Percentiles rank a stretch among this genome's conserved stretches.
Conservation (phyloP, 2,329 filamentous ascomycete genomes). For the Lachnellula willkommii region DNA sequence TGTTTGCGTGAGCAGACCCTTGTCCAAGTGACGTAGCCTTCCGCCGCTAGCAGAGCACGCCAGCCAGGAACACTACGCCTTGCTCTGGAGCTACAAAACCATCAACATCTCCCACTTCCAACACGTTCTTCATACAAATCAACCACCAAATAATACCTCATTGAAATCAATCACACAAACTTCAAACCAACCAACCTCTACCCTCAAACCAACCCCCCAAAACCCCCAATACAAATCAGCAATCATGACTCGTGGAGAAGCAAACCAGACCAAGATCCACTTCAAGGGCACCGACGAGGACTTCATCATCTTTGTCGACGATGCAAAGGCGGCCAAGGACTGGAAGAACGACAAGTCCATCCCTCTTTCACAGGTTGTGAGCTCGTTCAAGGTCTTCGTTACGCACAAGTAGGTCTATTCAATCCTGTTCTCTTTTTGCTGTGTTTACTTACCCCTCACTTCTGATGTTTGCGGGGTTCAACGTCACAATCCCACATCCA, state of each 20-base stretch:
- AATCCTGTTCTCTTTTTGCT: neutral
- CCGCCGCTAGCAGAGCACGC: slow-evolving; percentile 21
- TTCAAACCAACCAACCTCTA: slow-evolving; percentile 3
- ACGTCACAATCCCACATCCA: neutral
- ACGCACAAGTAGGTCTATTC: slow-evolving; percentile 71
- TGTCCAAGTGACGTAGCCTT: slow-evolving; percentile 20
- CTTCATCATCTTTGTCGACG: slow-evolving; percentile 63
- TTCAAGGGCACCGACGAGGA: slow-evolving; percentile 64
- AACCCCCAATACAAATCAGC: slow-evolving; percentile 3
- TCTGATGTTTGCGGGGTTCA: neutral
- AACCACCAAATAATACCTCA: slow-evolving; percentile 5
- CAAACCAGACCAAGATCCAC: slow-evolving; percentile 57
- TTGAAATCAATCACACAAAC: neutral
- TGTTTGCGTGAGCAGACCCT: slow-evolving; percentile 20
- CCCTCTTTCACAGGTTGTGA: slow-evolving; percentile 79
- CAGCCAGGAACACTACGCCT: slow-evolving; percentile 4
- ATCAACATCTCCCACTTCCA: slow-evolving; percentile 12
- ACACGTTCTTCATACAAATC: slow-evolving; percentile 6
- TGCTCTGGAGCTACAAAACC: slow-evolving; percentile 29
- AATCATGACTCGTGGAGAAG: slow-evolving; percentile 53
- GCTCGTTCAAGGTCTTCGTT: slow-evolving; percentile 81
- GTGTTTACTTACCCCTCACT: slow-evolving; percentile 7
- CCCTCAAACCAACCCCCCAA: slow-evolving; percentile 2
- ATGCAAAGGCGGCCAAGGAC: slow-evolving; percentile 60
- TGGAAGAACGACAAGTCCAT: slow-evolving; percentile 78